Conservation (phyloP, 169 alveolate species). For the Cryptosporidium sp. region DNA sequence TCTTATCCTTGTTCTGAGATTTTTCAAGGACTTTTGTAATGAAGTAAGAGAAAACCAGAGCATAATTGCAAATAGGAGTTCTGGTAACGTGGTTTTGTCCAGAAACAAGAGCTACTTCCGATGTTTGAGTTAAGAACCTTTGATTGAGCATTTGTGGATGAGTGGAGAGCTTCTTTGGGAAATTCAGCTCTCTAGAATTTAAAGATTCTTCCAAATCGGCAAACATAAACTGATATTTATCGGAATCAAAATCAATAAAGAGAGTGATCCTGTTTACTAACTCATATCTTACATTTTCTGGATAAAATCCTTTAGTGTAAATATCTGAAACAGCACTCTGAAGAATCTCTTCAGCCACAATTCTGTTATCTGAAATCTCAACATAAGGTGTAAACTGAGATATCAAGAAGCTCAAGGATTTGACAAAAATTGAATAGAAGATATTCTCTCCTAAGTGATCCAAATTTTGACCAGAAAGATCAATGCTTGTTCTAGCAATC, state of each 20-base stretch:
- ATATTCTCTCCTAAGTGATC: not conserved
- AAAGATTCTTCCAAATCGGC: not conserved
- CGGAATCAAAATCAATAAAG: not conserved
- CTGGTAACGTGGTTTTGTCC: not conserved
- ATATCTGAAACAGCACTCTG: conserved; percentile 9
- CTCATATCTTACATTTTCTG: conserved; percentile 33
- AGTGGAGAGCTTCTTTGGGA: not conserved
- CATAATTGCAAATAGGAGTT: conserved; percentile 30
- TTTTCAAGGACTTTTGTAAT: not conserved
- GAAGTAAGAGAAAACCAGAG: conserved; percentile 8
- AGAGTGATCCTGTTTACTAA: conserved; percentile 24
- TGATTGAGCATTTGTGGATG: not conserved
- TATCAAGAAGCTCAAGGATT: conserved; percentile 16
- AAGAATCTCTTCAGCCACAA: conserved; percentile 10
- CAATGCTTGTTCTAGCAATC: not conserved
- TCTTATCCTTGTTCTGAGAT: conserved; percentile 23
- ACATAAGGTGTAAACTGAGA: not conserved
- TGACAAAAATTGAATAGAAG: not conserved
- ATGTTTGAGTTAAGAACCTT: conserved; percentile 30
- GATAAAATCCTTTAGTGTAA: conserved; percentile 13
- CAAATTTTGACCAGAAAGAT: not conserved
- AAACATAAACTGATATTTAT: not conserved
- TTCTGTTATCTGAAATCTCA: not conserved
- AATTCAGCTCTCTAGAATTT: not conserved
- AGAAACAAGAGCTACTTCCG: not conserved